Base-by-base conservation (phyloP, 2,329 filamentous ascomycete species). In the Colletotrichum sp. region DNA sequence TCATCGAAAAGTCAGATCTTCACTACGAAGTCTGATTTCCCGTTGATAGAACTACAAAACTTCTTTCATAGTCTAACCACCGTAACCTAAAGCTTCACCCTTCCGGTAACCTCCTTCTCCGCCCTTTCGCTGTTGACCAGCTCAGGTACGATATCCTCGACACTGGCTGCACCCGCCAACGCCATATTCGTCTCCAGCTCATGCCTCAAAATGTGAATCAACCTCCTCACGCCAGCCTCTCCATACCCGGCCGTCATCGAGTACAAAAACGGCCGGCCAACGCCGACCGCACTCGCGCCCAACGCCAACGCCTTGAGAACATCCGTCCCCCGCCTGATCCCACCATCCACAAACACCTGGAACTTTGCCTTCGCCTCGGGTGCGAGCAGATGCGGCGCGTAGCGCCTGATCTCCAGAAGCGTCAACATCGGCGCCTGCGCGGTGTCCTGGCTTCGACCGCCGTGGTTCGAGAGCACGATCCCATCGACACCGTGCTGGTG, bases 391-490 rank as follows among this genome's bases (percentile, higher is more conserved):
- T 76, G 58, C 58, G 73, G 69, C 66, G 71, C 57, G 71, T 78
- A 82, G 93, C 85, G 47, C 91, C 93, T 6, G 96, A 86, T 63
- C 51, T 77, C 76, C 18, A 77, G 73, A 4, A 77, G 72, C 16
- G 73, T 75, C 12, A 75, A 9, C 36, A 77, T 75, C 57, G 75
- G 69, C 27, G 75, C 34, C 13, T 75, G 75, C 0, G 86, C 84
- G 77, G 79, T 89, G 70, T 90, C 88, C 2, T 87, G 78, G 58
- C 82, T 86, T 62, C 93, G 81, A 0, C 93, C 93, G 1, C 93
- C 93, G 79, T 95, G 93, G 76, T 95, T 95, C 16, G 87, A 90
- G 3, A 95, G 85, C 2, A 95, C 87, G 63, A 95, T 93, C 0
- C 90, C 93, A 75, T 94, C 89, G 4, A 90, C 89, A 0, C 91